Evolutionary conservation across 129 eudicot genomes (phyloP).

Genomic region (Sambucus nigra): DNA sequence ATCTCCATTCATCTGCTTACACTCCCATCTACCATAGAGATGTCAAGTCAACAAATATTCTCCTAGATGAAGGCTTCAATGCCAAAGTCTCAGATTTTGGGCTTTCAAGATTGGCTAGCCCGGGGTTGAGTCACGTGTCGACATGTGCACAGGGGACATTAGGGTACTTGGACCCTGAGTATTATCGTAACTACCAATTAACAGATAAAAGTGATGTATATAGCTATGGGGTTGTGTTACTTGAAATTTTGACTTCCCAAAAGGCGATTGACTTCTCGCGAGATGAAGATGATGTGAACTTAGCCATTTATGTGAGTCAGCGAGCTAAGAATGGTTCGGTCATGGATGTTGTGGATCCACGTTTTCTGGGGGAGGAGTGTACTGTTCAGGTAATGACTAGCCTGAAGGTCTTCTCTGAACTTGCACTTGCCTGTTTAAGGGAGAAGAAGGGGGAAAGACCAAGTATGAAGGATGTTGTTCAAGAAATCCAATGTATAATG

Average conservation of each 20-base stretch:
- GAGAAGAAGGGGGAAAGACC: constrained; percentile 63
- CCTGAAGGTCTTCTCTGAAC: constrained; percentile 26
- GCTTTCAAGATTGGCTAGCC: constrained; percentile 34
- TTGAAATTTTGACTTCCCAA: constrained; percentile 44
- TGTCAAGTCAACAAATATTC: constrained; percentile 39
- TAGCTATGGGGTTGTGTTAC: constrained; percentile 47
- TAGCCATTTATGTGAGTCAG: constrained; percentile 37
- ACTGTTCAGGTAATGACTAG: constrained; percentile 16
- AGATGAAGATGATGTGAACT: constrained; percentile 41
- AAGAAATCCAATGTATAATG: constrained; percentile 34
- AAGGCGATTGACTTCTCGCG: constrained; percentile 43
- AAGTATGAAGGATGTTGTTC: constrained; percentile 47
- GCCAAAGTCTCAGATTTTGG: constrained; percentile 46
- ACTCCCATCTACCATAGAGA: constrained; percentile 45
- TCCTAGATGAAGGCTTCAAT: constrained; percentile 27
- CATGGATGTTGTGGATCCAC: constrained; percentile 37
- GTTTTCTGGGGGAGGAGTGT: constrained; percentile 27
- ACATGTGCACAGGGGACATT: constrained; percentile 53
- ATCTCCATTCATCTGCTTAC: constrained; percentile 39
- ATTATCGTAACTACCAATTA: constrained; percentile 38
- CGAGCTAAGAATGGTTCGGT: constrained; percentile 18
- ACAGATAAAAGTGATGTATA: constrained; percentile 51
- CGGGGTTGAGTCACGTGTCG: constrained; percentile 51
- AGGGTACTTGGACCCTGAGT: constrained; percentile 54
- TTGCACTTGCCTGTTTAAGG: constrained; percentile 49